Percentiles rank a stretch among this genome's conserved stretches.
phyloP scores from a whole-genome alignment of 805 yeast genomes.

The Metschnikowia sp. region DNA sequence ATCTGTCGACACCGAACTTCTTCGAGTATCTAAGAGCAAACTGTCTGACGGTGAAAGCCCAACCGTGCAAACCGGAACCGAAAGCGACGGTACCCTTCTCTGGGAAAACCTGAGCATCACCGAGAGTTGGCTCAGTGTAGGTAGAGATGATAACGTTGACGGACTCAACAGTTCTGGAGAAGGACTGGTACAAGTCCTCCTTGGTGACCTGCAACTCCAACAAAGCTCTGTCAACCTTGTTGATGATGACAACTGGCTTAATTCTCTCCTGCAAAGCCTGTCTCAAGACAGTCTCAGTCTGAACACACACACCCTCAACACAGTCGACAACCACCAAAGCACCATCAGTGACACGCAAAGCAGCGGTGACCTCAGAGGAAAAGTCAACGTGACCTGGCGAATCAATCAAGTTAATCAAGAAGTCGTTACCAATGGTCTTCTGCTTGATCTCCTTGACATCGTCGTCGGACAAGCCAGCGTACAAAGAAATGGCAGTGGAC shows the following conservation, averaged over 20 bases:
- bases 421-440: slow-evolving; percentile 87
- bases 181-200: slow-evolving; percentile 98
- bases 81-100: slow-evolving; percentile 98
- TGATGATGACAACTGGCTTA: slow-evolving; percentile 96
- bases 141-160: slow-evolving; percentile 98
- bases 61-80: slow-evolving; percentile 99
- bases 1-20: slow-evolving; percentile 98
- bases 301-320: slow-evolving; percentile 99
- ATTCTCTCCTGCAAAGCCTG: slow-evolving; percentile 99
- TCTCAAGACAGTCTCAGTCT: slow-evolving; percentile 98
- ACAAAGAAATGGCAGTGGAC: slow-evolving; percentile 97
- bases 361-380: slow-evolving; percentile 99
- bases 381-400: slow-evolving; percentile 99
- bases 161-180: slow-evolving; percentile 98
- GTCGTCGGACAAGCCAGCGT: slow-evolving; percentile 80
- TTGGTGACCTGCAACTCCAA: slow-evolving; percentile 97
- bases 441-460: slow-evolving; percentile 89
- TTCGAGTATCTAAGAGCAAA: slow-evolving; percentile 96
- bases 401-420: slow-evolving; percentile 97
- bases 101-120: slow-evolving; percentile 99
- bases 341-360: slow-evolving; percentile 99
- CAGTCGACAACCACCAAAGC: slow-evolving; percentile 99
- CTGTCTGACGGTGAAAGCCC: slow-evolving; percentile 99
- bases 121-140: slow-evolving; percentile 83
- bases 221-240: slow-evolving; percentile 99